A percentile compares a stretch with the other conserved stretches of the same genome.
These are phyloP conservation scores for Alternaria sp. DNA, from an alignment of 2,329 filamentous ascomycete species.

Conservation along the genomic window DNA sequence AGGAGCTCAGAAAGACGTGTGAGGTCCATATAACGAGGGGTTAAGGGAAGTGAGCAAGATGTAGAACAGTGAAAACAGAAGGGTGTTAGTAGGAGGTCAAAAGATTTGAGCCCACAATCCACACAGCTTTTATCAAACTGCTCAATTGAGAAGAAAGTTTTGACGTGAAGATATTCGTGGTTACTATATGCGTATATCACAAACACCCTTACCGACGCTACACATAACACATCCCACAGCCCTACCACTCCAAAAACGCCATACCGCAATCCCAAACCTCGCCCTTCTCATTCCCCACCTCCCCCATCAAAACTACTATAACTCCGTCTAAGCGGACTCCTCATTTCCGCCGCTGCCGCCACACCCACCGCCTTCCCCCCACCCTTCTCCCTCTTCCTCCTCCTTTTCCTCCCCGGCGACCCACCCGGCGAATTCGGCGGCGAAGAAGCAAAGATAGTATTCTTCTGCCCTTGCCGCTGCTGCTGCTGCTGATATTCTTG, in stretches of 20 bases:
- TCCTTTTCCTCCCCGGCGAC: background rate
- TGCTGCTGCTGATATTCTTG: too few relatives aligned
- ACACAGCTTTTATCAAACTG: background rate
- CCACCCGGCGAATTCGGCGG: background rate
- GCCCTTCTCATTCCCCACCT: background rate
- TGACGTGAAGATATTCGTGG: too few relatives aligned
- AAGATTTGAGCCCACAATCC: background rate
- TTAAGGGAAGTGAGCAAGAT: too few relatives aligned
- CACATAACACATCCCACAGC: too few relatives aligned
- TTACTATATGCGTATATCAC: too few relatives aligned
- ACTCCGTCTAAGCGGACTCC: slow-evolving; percentile 42
- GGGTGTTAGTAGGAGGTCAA: too few relatives aligned
- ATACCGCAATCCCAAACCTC: background rate
- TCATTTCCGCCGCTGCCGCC: slow-evolving; percentile 37
- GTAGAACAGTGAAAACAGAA: too few relatives aligned
- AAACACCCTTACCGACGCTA: accelerated
- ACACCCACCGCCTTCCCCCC: slow-evolving; percentile 11
- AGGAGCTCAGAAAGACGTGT: too few relatives aligned
- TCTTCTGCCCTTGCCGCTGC: slow-evolving; percentile 4
- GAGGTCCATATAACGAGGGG: too few relatives aligned
- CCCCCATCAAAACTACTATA: slow-evolving; percentile 42
- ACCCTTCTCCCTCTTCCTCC: background rate
- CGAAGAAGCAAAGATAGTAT: too few relatives aligned
- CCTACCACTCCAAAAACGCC: background rate
- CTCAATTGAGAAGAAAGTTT: background rate